phyloP scores from a whole-genome alignment of 2,329 filamentous ascomycete species.

The Kalmusia sp. region DNA sequence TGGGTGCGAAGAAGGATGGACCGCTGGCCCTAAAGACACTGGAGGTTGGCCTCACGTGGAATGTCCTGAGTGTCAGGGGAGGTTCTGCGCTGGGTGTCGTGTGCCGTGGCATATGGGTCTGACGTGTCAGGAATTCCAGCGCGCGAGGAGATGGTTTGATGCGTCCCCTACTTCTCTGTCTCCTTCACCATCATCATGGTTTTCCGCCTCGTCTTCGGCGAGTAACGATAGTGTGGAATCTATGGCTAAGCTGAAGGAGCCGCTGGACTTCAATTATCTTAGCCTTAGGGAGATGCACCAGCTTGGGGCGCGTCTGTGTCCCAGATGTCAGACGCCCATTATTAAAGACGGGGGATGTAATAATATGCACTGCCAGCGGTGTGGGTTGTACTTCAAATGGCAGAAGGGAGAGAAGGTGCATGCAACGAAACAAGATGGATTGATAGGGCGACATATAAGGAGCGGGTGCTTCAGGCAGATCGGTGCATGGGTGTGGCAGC shows the following conservation, averaged over 20 bases:
- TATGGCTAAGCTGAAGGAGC: background rate
- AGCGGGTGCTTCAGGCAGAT: no score
- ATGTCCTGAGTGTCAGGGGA: background rate
- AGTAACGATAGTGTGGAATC: background rate
- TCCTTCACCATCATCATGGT: background rate
- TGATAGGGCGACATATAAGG: no score
- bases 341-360: conserved; percentile 5
- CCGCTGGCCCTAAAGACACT: background rate
- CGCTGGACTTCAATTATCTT: background rate
- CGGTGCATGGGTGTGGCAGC: no score
- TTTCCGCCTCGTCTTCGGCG: background rate
- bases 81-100: background rate
- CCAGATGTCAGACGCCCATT: background rate
- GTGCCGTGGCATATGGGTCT: background rate
- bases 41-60: background rate
- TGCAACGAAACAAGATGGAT: background rate
- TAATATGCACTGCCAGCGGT: background rate
- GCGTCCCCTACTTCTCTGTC: background rate
- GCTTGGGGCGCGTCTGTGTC: background rate
- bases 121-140: background rate
- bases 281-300: background rate
- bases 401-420: background rate
- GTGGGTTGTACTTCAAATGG: background rate
- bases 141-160: background rate
- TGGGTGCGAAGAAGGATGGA: background rate